Evolutionary conservation across 2,329 filamentous ascomycete genomes (phyloP).

Genomic region (Trichoderma endophyticum): DNA sequence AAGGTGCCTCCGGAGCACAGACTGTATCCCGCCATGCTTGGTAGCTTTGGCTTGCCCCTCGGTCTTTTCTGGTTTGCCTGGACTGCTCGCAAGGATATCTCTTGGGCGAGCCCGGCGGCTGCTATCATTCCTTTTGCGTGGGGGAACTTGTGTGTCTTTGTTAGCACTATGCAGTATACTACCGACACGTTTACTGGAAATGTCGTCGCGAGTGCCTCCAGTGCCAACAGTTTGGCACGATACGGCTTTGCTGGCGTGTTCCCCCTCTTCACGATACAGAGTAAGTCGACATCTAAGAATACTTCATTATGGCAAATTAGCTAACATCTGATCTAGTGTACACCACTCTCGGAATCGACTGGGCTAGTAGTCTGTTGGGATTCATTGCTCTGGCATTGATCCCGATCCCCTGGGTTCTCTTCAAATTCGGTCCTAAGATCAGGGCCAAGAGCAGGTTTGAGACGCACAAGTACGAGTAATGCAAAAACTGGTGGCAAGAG

Average conservation of each 20-base stretch:
- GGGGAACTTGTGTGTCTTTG: conserved; percentile 59
- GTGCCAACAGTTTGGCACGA: conserved; percentile 56
- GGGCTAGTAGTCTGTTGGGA: conserved; percentile 46
- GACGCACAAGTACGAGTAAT: conserved; percentile 29
- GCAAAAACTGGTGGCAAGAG: background rate
- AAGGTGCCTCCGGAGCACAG: conserved; percentile 53
- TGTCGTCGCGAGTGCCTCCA: conserved; percentile 56
- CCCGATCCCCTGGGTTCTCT: conserved; percentile 53
- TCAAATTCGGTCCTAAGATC: conserved; percentile 45
- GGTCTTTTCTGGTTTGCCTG: conserved; percentile 61
- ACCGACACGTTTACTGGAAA: conserved; percentile 54
- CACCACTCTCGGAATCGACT: conserved; percentile 40
- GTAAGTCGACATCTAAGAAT: conserved; percentile 31
- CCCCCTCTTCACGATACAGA: conserved; percentile 59
- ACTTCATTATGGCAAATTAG: too few relatives aligned
- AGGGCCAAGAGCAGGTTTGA: conserved; percentile 41
- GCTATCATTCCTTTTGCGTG: conserved; percentile 56
- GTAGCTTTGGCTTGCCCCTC: conserved; percentile 50
- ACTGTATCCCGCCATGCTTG: conserved; percentile 57
- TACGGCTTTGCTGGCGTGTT: conserved; percentile 56
- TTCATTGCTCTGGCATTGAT: conserved; percentile 47
- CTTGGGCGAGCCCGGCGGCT: conserved; percentile 50
- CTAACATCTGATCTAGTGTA: conserved; percentile 38
- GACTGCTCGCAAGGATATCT: conserved; percentile 44
- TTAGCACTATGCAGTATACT: conserved; percentile 50